Percentiles rank a stretch among this genome's conserved stretches.
phyloP scores from a whole-genome alignment of 2,329 filamentous ascomycete species.

The Apiospora kogelbergensis region DNA sequence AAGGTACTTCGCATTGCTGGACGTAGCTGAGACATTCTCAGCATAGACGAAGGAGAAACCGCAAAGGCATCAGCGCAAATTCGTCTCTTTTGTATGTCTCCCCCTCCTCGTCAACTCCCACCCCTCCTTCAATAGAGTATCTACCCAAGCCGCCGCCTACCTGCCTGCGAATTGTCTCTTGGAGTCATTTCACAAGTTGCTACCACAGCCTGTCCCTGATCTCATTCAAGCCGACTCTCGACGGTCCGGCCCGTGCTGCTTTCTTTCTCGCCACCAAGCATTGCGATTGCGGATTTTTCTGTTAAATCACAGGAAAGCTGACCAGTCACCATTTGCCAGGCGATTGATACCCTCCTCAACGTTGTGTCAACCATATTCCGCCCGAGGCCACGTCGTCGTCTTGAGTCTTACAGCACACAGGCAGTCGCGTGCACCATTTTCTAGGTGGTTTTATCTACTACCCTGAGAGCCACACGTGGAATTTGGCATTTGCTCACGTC shows the following conservation, averaged over 20 bases:
- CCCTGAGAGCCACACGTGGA: background rate
- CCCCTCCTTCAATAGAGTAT: background rate
- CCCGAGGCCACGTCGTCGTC: conserved; percentile 8
- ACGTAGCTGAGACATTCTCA: conserved; percentile 12
- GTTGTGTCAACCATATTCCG: background rate
- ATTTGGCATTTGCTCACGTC: background rate
- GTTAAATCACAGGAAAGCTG: background rate
- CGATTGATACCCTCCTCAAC: background rate
- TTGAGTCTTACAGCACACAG: conserved; percentile 3
- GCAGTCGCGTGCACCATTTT: background rate
- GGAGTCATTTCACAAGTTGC: background rate
- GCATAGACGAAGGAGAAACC: conserved; percentile 1
- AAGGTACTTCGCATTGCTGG: conserved; percentile 10
- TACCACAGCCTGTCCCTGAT: background rate
- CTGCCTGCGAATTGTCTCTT: background rate
- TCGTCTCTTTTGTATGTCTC: background rate
- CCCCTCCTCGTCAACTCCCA: background rate
- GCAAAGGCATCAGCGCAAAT: conserved; percentile 7
- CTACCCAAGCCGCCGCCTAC: background rate
- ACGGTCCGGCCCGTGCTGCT: conserved; percentile 1
- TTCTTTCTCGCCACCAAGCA: background rate
- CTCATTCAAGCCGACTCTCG: background rate
- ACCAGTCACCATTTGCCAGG: conserved; percentile 4
- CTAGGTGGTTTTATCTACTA: background rate
- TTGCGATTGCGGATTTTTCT: background rate